These are phyloP conservation scores for Chaetomiaceae sp. DNA, from an alignment of 2,329 filamentous ascomycete genomes.

Conservation along the genomic window DNA sequence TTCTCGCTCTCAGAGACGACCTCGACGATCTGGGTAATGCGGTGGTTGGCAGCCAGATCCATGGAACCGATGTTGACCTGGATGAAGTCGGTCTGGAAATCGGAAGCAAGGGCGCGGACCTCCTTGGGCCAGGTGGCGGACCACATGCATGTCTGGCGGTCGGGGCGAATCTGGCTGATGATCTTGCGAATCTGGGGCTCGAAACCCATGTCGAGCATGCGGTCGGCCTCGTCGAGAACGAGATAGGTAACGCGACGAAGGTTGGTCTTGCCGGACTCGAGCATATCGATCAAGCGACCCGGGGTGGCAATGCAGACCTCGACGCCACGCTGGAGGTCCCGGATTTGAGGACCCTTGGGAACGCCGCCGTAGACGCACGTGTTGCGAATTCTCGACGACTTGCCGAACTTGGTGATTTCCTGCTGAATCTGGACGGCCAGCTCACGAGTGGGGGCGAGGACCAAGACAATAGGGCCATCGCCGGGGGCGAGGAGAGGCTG, in stretches of 20 bases:
- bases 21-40: constrained; percentile 96
- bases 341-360: constrained; percentile 93
- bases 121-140: constrained; percentile 99
- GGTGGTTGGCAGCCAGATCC: constrained; percentile 93
- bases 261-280: constrained; percentile 97
- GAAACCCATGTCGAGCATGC: constrained; percentile 99
- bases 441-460: constrained; percentile 94
- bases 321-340: constrained; percentile 88
- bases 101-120: constrained; percentile 82
- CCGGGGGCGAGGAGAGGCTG: constrained; percentile 93
- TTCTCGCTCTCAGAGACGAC: constrained; percentile 96
- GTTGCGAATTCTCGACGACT: constrained; percentile 95
- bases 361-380: constrained; percentile 99
- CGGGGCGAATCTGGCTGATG: constrained; percentile 92
- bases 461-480: constrained; percentile 92
- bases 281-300: constrained; percentile 96
- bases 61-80: constrained; percentile 98
- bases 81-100: constrained; percentile 93
- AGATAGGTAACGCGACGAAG: constrained; percentile 96
- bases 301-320: constrained; percentile 99
- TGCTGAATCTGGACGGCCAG: constrained; percentile 97
- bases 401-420: constrained; percentile 97
- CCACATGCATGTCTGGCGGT: constrained; percentile 99
- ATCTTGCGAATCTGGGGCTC: constrained; percentile 99
- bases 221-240: constrained; percentile 97